phyloP scores from a whole-genome alignment of 2,329 filamentous ascomycete genomes.

The Fusarium buharicum region DNA sequence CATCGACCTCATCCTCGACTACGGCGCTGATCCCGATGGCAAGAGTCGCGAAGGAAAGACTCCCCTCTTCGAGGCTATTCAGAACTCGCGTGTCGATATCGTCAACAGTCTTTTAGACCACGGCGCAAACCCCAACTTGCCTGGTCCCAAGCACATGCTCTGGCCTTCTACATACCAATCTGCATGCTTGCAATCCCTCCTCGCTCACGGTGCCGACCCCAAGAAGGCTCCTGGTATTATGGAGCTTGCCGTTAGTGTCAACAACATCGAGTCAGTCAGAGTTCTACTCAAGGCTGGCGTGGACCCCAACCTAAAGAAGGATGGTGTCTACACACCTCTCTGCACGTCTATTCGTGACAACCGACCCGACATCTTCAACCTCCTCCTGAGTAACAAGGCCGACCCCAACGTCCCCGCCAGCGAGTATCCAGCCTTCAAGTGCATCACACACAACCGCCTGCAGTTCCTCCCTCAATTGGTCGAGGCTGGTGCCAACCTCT shows the following conservation, averaged over 20 bases:
- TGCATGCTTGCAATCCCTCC: constrained; percentile 66
- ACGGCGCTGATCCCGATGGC: constrained; percentile 66
- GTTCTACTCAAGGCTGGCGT: constrained; percentile 68
- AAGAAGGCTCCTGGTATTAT: constrained; percentile 71
- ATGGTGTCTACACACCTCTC: constrained; percentile 73
- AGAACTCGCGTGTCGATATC: constrained; percentile 65
- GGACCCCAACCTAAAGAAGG: constrained; percentile 70
- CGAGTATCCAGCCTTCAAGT: constrained; percentile 75
- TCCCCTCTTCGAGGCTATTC: constrained; percentile 71
- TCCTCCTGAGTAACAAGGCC: constrained; percentile 67
- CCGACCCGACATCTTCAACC: constrained; percentile 67
- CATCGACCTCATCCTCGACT: constrained; percentile 68
- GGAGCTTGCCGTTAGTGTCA: constrained; percentile 71
- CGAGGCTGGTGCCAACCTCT: constrained; percentile 68
- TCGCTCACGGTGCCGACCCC: constrained; percentile 67
- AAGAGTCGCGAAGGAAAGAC: constrained; percentile 72
- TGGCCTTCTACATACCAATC: constrained; percentile 72
- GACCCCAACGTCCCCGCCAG: constrained; percentile 71
- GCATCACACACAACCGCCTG: constrained; percentile 71
- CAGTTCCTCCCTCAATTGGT: constrained; percentile 70
- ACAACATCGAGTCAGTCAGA: constrained; percentile 70
- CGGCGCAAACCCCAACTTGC: constrained; percentile 73
- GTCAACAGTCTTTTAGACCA: constrained; percentile 63
- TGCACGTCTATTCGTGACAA: constrained; percentile 76
- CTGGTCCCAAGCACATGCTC: constrained; percentile 74